Evolutionary conservation across 345 rosid genomes (phyloP), one percentile per base, ranked within the genome.

Genomic region (Corchorus capsularis): DNA sequence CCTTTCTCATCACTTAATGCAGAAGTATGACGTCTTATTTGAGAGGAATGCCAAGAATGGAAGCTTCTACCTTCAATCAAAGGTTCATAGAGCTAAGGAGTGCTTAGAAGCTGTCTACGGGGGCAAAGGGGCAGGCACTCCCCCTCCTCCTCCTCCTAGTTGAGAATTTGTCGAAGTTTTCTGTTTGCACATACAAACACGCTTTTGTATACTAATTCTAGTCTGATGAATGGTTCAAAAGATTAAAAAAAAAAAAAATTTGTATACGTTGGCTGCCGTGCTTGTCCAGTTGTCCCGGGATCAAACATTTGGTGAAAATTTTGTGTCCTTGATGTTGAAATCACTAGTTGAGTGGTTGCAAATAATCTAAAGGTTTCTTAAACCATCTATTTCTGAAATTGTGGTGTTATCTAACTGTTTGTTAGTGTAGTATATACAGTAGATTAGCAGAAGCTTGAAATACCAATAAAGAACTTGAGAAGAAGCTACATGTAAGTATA

Each of bases 61-160:
- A 19, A 93, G 96, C 85, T 93, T 96, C 79, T 96, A 96, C 85
- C 83, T 96, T 73, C 99, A 96, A 75, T 93, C 99, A 10, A 96
- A 96, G 89, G 97, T 91, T 82, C 97, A 77, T 81, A 83, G 92
- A 73, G 99, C 99, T 19, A 96, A 96, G 76, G 97, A 96, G 82
- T 91, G 97, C 82, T 77, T 93, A 74, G 99, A 96, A 81, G 81
- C 75, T 34, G 74, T 64, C n/a, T 52, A 87, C 75, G 79, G 8
- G 83, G 77, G 79, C 56, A 86, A 90, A 84, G 87, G 77, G 16
- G 85, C 82, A 17, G 85, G 88, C 39, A 67, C 86, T 27, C 27
- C 27, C 1, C 27, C 27, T 27, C 27, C 27, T 27, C 27, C 27
- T 46, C 84, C 90, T 20, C 85, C 90, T 65, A 78, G 82, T 82